A percentile compares a stretch with the other conserved stretches of the same genome.
These are phyloP conservation scores for Candida sonorensis DNA, from an alignment of 805 yeast species.

Conservation along the genomic window DNA sequence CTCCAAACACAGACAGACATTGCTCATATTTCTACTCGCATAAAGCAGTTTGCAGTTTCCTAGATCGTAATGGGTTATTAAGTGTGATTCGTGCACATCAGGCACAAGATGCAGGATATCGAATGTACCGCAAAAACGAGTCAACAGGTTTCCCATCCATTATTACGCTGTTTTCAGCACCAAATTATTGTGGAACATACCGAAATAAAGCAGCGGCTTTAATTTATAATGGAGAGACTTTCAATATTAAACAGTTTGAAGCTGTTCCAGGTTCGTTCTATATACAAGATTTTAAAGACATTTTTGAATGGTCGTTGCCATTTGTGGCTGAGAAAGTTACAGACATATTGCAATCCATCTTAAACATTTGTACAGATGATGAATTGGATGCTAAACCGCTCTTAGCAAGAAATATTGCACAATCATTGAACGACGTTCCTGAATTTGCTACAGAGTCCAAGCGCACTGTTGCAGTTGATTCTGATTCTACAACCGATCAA, in stretches of 20 bases:
- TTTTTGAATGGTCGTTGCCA: conserved; percentile 93
- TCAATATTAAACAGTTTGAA: conserved; percentile 92
- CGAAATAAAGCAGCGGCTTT: conserved; percentile 91
- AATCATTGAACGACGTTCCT: conserved; percentile 22
- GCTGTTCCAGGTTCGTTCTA: conserved; percentile 89
- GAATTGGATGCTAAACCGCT: conserved; percentile 73
- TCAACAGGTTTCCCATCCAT: conserved; percentile 84
- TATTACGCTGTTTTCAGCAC: conserved; percentile 89
- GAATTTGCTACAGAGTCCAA: conserved; percentile 3
- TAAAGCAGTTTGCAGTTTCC: conserved; percentile 69
- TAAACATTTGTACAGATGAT: conserved; percentile 91
- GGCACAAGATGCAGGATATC: conserved; percentile 93
- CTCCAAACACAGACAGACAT: conserved; percentile 73
- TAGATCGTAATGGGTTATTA: conserved; percentile 68
- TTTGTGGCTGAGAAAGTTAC: conserved; percentile 94
- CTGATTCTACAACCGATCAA: too few species aligned
- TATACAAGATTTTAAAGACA: conserved; percentile 96
- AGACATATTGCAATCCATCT: conserved; percentile 81
- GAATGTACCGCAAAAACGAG: conserved; percentile 82
- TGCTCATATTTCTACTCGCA: conserved; percentile 87
- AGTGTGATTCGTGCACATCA: conserved; percentile 92
- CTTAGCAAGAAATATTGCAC: conserved; percentile 34
- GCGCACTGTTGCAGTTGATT: too few species aligned
- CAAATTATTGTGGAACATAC: conserved; percentile 86
- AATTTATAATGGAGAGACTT: conserved; percentile 83